Evolutionary conservation across 163 green algal genomes (phyloP).

Genomic region (Chlorella variabilis): DNA sequence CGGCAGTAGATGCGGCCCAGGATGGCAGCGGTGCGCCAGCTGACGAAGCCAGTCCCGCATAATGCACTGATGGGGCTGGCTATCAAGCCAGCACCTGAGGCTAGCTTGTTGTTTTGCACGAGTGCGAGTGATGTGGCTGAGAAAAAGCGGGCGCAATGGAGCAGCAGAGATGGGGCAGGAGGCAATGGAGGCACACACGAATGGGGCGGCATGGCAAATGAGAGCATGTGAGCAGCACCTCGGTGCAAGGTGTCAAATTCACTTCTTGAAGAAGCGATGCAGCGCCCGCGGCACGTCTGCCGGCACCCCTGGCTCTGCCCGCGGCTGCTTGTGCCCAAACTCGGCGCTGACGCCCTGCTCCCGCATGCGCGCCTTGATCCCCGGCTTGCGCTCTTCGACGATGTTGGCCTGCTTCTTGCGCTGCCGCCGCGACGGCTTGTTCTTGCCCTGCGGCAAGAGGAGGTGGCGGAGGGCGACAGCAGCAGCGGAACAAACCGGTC

Average conservation of each 20-base stretch:
- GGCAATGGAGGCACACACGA: not conserved
- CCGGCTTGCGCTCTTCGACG: slow-evolving; percentile 80
- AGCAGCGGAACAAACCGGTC: not conserved
- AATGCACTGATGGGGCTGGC: no score
- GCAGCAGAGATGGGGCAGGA: not conserved
- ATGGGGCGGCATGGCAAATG: not conserved
- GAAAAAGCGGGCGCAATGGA: not conserved
- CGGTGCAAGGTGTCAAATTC: no score
- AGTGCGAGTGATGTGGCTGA: no score
- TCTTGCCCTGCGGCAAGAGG: slow-evolving; percentile 81
- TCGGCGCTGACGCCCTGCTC: slow-evolving; percentile 37
- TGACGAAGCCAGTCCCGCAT: no score
- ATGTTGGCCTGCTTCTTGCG: slow-evolving; percentile 89
- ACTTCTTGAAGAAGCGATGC: slow-evolving; percentile 62
- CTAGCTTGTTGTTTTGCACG: no score
- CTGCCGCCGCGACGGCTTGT: slow-evolving; percentile 82
- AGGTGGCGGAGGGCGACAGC: not conserved
- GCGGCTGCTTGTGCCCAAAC: slow-evolving; percentile 19
- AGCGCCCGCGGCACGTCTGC: slow-evolving; percentile 55
- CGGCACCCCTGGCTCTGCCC: slow-evolving; percentile 21
- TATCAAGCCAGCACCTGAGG: no score
- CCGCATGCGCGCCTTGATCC: slow-evolving; percentile 48
- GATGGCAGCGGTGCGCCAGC: not conserved
- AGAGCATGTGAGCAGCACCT: no score
- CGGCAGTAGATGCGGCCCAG: not conserved